A percentile compares a stretch with the other conserved stretches of the same genome.
These are phyloP conservation scores for Magnaporthiopsis rhizophila DNA, from an alignment of 2,329 filamentous ascomycete species.

Conservation along the genomic window DNA sequence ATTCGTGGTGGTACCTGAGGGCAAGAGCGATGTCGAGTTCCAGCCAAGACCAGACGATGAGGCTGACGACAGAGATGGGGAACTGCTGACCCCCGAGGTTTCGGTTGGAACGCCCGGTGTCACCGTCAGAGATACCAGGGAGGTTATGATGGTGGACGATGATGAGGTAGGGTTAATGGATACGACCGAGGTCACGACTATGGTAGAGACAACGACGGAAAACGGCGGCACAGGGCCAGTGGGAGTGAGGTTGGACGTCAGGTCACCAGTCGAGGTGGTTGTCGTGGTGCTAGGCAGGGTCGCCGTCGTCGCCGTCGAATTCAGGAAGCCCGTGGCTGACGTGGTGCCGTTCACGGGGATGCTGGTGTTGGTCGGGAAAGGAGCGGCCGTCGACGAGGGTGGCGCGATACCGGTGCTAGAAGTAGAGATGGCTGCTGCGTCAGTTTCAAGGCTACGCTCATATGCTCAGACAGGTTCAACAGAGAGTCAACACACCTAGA, in stretches of 20 bases:
- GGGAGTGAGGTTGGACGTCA: neutral
- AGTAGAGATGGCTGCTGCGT: neutral
- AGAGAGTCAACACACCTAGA: neutral
- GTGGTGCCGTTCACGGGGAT: neutral
- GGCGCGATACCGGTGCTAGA: neutral
- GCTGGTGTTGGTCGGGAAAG: neutral
- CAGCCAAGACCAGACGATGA: neutral
- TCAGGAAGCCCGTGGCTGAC: neutral
- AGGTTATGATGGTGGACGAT: neutral
- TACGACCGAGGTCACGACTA: neutral
- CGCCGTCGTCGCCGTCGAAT: neutral
- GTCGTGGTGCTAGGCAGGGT: neutral
- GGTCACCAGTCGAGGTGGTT: neutral
- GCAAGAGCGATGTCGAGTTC: neutral
- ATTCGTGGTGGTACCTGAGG: too few relatives aligned
- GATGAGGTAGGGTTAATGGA: neutral
- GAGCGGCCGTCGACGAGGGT: neutral
- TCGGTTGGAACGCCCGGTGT: neutral
- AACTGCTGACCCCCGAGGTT: neutral
- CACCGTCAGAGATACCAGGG: neutral
- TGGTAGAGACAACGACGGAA: neutral
- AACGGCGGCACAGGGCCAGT: neutral
- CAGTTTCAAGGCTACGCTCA: neutral
- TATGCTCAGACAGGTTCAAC: neutral
- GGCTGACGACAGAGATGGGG: neutral